Percentiles rank a stretch among this genome's conserved stretches.
These are phyloP conservation scores for Calophaca sinica DNA, from an alignment of 306 rosid genomes.

Conservation along the genomic window DNA sequence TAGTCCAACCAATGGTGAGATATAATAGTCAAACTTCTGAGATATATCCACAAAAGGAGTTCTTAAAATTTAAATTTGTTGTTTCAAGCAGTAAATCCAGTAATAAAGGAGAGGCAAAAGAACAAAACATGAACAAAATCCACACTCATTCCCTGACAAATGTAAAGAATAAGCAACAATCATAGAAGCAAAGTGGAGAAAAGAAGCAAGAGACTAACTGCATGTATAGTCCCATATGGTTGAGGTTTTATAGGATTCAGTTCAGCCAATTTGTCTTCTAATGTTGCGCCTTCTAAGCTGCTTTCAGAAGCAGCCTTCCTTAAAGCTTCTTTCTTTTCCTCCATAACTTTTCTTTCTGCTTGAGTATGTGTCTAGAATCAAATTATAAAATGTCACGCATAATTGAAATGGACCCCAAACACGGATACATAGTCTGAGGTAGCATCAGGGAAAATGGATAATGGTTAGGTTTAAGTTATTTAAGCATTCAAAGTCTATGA, in stretches of 20 bases:
- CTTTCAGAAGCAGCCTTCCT: constrained; percentile 61
- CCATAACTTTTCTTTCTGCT: constrained; percentile 74
- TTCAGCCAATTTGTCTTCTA: constrained; percentile 52
- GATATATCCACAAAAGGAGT: constrained; percentile 9
- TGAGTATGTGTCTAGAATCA: constrained; percentile 74
- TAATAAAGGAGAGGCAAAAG: neutral
- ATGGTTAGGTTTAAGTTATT: constrained; percentile 11
- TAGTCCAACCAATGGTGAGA: no score
- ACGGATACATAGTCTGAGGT: constrained; percentile 8
- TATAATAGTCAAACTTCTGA: neutral
- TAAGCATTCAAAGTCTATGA: constrained; percentile 6
- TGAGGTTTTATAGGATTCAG: constrained; percentile 53
- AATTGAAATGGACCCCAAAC: constrained; percentile 18
- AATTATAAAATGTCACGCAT: constrained; percentile 38
- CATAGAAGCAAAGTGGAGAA: constrained; percentile 30
- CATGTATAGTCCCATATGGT: constrained; percentile 61
- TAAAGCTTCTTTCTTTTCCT: constrained; percentile 64
- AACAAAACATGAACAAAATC: constrained; percentile 10
- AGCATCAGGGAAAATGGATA: constrained; percentile 6
- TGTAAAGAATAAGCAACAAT: constrained; percentile 16
- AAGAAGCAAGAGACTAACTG: constrained; percentile 50
- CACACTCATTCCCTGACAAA: constrained; percentile 26
- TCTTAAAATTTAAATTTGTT: constrained; percentile 22
- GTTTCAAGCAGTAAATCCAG: constrained; percentile 32
- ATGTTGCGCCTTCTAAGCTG: constrained; percentile 44